These are phyloP conservation scores for Candida buenavistaensis DNA, from an alignment of 1,139 yeast species.

Conservation along the genomic window DNA sequence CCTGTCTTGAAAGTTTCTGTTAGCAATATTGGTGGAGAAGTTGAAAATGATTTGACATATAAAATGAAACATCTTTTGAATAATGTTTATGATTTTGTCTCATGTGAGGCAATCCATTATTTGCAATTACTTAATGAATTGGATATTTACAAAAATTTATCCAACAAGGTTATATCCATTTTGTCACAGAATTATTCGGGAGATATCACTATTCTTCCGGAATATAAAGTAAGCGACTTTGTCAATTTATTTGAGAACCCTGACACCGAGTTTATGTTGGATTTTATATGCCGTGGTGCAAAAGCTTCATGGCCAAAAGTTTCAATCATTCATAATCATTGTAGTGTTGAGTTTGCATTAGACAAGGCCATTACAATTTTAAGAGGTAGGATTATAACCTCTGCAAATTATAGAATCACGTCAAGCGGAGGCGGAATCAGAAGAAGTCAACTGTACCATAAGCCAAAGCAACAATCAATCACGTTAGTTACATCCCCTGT, in stretches of 20 bases:
- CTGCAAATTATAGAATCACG: slow-evolving; percentile 25
- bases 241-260: slow-evolving; percentile 75
- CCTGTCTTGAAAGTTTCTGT: slow-evolving; percentile 75
- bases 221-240: slow-evolving; percentile 58
- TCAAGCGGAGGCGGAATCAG: slow-evolving; percentile 8
- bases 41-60: slow-evolving; percentile 61
- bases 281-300: slow-evolving; percentile 79
- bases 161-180: slow-evolving; percentile 72
- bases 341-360: slow-evolving; percentile 83
- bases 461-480: slow-evolving; percentile 10
- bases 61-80: slow-evolving; percentile 54
- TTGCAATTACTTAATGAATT: slow-evolving; percentile 70
- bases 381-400: slow-evolving; percentile 62
- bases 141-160: slow-evolving; percentile 71
- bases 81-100: slow-evolving; percentile 56
- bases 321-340: slow-evolving; percentile 80
- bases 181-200: slow-evolving; percentile 89
- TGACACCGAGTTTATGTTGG: slow-evolving; percentile 66
- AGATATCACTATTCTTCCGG: slow-evolving; percentile 88
- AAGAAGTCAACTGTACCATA: slow-evolving; percentile 13
- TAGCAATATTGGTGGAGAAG: slow-evolving; percentile 69
- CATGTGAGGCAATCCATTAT: slow-evolving; percentile 77
- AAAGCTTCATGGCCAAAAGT: slow-evolving; percentile 92
- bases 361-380: slow-evolving; percentile 73
- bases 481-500: slow-evolving; percentile 27